These are phyloP conservation scores for Aristolochia fimbriata DNA, from an alignment of 164 flowering plant species.

Conservation along the genomic window DNA sequence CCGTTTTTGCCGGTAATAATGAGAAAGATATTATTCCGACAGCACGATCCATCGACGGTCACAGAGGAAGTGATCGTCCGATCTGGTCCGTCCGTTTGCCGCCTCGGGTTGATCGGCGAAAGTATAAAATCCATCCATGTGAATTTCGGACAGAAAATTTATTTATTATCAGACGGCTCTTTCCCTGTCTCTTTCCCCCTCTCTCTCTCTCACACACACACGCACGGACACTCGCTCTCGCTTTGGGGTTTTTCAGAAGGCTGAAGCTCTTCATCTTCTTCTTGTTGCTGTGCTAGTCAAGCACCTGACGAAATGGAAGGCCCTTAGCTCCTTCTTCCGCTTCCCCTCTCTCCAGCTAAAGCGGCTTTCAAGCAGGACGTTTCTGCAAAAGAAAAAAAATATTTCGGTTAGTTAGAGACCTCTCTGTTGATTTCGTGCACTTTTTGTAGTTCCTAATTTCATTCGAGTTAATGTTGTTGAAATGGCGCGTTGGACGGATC, in stretches of 20 bases:
- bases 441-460: background rate
- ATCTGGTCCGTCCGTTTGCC: conserved; percentile 5
- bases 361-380: background rate
- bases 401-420: background rate
- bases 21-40: conserved; percentile 3
- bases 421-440: background rate
- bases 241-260: background rate
- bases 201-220: background rate
- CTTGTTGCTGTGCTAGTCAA: background rate
- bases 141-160: conserved; percentile 2
- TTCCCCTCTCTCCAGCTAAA: background rate
- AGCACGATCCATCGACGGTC: conserved; percentile 1
- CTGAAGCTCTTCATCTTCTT: background rate
- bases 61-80: background rate
- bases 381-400: too few species aligned
- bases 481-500: background rate
- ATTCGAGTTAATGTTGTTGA: background rate
- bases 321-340: conserved; percentile 1
- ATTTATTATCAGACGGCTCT: background rate
- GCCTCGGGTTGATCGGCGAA: background rate
- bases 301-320: conserved; percentile 1
- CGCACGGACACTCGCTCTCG: background rate
- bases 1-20: conserved; percentile 1
- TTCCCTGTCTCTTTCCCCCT: background rate
- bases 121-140: background rate